These are phyloP conservation scores for Fusarium buxicola DNA, from an alignment of 2,329 filamentous ascomycete genomes.

Conservation along the genomic window DNA sequence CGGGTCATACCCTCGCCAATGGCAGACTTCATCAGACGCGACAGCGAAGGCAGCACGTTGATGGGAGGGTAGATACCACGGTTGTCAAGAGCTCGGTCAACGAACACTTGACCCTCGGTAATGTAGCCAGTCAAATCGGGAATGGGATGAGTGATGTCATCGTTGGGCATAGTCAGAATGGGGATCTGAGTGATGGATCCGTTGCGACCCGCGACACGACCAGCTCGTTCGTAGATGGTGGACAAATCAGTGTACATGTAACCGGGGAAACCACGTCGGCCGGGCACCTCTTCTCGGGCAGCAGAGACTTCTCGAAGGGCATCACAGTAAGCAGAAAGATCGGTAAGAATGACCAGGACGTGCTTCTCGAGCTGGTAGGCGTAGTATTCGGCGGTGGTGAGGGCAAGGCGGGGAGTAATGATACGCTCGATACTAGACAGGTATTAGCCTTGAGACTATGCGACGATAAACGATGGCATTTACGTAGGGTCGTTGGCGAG, in stretches of 20 bases:
- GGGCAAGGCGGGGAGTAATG: constrained; percentile 96
- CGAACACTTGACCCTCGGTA: constrained; percentile 98
- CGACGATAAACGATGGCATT: constrained; percentile 51
- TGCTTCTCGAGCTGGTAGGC: constrained; percentile 99
- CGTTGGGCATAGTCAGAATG: constrained; percentile 99
- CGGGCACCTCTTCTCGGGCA: constrained; percentile 97
- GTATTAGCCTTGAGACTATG: constrained; percentile 11
- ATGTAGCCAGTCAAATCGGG: constrained; percentile 99
- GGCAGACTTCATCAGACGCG: constrained; percentile 99
- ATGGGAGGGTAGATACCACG: constrained; percentile 98
- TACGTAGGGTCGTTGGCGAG: constrained; percentile 99
- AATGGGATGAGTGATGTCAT: constrained; percentile 99
- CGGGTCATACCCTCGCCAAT: constrained; percentile 98
- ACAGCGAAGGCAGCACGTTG: constrained; percentile 97
- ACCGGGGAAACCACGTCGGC: constrained; percentile 99
- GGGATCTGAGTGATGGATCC: constrained; percentile 99
- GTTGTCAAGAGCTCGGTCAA: constrained; percentile 94
- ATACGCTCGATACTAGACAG: constrained; percentile 91
- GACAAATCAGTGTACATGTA: constrained; percentile 99
- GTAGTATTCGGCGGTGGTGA: constrained; percentile 99
- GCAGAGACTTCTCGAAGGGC: constrained; percentile 98
- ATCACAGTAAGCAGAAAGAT: constrained; percentile 98
- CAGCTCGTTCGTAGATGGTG: constrained; percentile 98
- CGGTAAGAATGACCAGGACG: constrained; percentile 97
- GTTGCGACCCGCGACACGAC: constrained; percentile 95